A percentile compares a stretch with the other conserved stretches of the same genome.
Conservation (phyloP, 2,329 filamentous ascomycete genomes). For the Fusarium napiforme region DNA sequence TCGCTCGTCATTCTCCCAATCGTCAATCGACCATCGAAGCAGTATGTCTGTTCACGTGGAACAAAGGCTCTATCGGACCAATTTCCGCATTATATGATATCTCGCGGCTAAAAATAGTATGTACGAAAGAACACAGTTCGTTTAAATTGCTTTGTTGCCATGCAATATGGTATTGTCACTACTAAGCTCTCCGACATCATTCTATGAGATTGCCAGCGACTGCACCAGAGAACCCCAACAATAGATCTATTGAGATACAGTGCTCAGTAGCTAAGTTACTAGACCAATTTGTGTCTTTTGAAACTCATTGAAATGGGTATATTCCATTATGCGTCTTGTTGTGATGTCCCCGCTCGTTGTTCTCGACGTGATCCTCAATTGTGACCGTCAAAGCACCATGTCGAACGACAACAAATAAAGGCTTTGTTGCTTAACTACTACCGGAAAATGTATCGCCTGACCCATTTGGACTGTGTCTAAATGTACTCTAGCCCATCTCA, state of each 20-base stretch:
- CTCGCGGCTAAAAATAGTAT: too few relatives aligned
- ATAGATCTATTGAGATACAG: accelerated
- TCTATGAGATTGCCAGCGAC: too few relatives aligned
- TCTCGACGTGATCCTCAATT: not conserved
- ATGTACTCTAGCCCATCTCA: accelerated
- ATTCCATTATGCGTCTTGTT: accelerated
- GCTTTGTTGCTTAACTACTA: accelerated
- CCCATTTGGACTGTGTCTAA: accelerated
- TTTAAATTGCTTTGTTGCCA: too few relatives aligned
- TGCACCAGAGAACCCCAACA: too few relatives aligned
- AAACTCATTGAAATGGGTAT: accelerated
- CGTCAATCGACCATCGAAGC: not conserved
- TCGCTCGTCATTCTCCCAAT: not conserved
- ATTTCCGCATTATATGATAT: too few relatives aligned
- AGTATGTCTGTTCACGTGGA: not conserved
- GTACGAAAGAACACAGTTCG: too few relatives aligned
- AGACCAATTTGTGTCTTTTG: accelerated
- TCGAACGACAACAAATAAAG: accelerated
- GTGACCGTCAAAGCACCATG: not conserved
- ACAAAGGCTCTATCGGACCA: not conserved
- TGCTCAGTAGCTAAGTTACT: accelerated
- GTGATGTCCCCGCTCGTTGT: not conserved
- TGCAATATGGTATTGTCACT: too few relatives aligned
- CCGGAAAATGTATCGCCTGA: accelerated
- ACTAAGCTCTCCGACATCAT: too few relatives aligned